Evolutionary conservation across 495 filamentous ascomycete species (phyloP), one percentile per base, ranked within the genome.

Genomic region (Terfezia claveryi): DNA sequence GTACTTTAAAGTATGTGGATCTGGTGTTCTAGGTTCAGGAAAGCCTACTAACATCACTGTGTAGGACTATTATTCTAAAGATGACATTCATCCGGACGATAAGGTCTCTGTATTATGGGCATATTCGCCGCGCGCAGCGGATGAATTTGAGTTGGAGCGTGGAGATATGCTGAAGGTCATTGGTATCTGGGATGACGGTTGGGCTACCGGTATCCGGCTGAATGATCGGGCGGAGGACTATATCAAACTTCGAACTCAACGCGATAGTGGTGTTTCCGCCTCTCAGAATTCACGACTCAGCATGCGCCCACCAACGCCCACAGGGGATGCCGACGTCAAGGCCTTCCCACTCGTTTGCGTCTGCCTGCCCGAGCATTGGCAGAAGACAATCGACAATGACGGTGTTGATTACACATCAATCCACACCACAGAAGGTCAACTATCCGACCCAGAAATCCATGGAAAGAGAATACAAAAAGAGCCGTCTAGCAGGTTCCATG

Each of bases 161-260:
- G 92, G 92, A 50, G 92, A 99, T 68, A 95, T 99, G 91, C 73
- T 99, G 56, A 94, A 94, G 69, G 83, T 99, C 36, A 83, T 99
- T 52, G 92, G 92, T 41, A 95, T 99, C 58, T 99, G 92, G 92
- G 92, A 99, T 66, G 92, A 99, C 70, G 92, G 63, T 44, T 99
- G 92, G 92, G 92, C 92, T 36, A 99, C 92, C 10, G 92, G 92
- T 59, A 76, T 94, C 53, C 72, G 87, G 62, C 66, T 94, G 36
- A 71, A 80, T 51, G 85, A 94, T 59, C 75, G 80, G 54, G 87
- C 86, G 1, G 92, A 99, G 54, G 85, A 95, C 54, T 92, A 82
- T 74, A 84, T 91, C 59, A 78, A 80, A 52, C 11, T 12, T 20
- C 77, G 80, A 62, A 80, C 83, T 52, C 85, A 93, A 61, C 78